phyloP scores from a whole-genome alignment of 2,329 filamentous ascomycete genomes.

The Aspergillus versicolor region DNA sequence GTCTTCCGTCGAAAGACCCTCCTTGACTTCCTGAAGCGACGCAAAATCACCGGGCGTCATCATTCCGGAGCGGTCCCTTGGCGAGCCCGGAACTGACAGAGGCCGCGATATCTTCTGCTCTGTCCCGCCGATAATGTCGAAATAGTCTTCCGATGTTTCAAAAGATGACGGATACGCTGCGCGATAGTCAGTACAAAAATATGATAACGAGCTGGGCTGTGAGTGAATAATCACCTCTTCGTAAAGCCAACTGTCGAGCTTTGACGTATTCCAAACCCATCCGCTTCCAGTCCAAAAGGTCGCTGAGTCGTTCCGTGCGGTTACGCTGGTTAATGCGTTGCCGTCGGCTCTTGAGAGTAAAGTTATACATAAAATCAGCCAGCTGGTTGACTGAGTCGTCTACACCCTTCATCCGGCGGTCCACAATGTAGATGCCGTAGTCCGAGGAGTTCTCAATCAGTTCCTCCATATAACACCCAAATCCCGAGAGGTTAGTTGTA shows the following conservation, averaged over 20 bases:
- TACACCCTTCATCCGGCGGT: conserved; percentile 89
- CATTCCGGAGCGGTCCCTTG: conserved; percentile 87
- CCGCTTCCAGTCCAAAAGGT: conserved; percentile 96
- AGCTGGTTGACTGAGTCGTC: conserved; percentile 98
- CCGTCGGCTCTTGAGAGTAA: conserved; percentile 85
- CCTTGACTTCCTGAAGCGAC: conserved; percentile 88
- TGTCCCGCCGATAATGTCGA: conserved; percentile 86
- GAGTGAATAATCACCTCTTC: conserved; percentile 53
- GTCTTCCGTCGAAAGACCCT: conserved; percentile 92
- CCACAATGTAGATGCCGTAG: conserved; percentile 98
- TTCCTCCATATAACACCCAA: conserved; percentile 99
- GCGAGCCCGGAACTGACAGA: conserved; percentile 90
- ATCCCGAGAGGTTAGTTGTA: conserved; percentile 95
- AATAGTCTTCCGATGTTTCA: conserved; percentile 71
- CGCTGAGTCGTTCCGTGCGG: conserved; percentile 89
- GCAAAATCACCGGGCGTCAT: conserved; percentile 99
- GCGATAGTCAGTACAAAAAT: conserved; percentile 14
- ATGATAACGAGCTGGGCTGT: neutral
- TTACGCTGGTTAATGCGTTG: conserved; percentile 99
- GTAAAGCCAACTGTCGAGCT: conserved; percentile 85
- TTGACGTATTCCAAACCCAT: conserved; percentile 99
- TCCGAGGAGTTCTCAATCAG: conserved; percentile 96
- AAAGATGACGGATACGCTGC: conserved; percentile 85
- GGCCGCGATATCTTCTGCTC: conserved; percentile 95
- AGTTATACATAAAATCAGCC: conserved; percentile 89